phyloP scores from a whole-genome alignment of 192 early-diverging fungal genomes.

The Phycomyces blakesleeanus region DNA sequence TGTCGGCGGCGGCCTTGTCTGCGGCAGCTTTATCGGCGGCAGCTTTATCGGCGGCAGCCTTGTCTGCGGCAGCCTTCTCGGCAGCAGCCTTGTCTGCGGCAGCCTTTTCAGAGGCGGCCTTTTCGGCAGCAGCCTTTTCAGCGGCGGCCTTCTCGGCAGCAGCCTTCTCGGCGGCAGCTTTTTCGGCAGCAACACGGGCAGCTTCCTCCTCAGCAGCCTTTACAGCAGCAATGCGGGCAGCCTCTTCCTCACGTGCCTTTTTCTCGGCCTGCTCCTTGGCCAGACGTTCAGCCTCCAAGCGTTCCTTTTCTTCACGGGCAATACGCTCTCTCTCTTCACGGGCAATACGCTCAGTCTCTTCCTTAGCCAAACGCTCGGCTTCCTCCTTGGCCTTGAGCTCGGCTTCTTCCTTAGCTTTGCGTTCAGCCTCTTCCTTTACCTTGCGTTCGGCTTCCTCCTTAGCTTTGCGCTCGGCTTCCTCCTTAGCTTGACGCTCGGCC shows the following conservation, averaged over 20 bases:
- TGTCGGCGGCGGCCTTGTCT: background rate
- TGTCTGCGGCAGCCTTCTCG: background rate
- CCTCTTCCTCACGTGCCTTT: slow-evolving; percentile 12
- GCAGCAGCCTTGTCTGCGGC: background rate
- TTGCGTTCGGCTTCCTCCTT: slow-evolving; percentile 24
- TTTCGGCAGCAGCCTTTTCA: background rate
- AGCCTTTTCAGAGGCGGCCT: slow-evolving; percentile 2
- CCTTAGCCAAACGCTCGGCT: slow-evolving; percentile 16
- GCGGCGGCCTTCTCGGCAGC: background rate
- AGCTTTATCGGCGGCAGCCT: slow-evolving; percentile 2
- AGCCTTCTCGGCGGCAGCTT: slow-evolving; percentile 3
- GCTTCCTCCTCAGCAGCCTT: slow-evolving; percentile 23
- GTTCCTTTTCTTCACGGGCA: slow-evolving; percentile 5
- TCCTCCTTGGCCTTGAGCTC: slow-evolving; percentile 16
- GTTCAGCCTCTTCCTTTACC: slow-evolving; percentile 29
- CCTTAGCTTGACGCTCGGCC: slow-evolving; percentile 26
- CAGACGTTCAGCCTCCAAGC: background rate
- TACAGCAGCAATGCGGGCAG: slow-evolving; percentile 18
- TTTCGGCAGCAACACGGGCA: background rate
- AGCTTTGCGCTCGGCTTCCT: slow-evolving; percentile 29
- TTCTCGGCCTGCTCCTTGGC: slow-evolving; percentile 4
- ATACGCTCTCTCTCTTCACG: background rate
- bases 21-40: slow-evolving; percentile 14
- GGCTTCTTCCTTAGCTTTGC: slow-evolving; percentile 12
- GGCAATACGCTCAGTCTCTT: slow-evolving; percentile 18